Percentiles rank a stretch among this genome's conserved stretches.
phyloP scores from a whole-genome alignment of 495 filamentous ascomycete genomes.

The Hypoxylon perforatum region DNA sequence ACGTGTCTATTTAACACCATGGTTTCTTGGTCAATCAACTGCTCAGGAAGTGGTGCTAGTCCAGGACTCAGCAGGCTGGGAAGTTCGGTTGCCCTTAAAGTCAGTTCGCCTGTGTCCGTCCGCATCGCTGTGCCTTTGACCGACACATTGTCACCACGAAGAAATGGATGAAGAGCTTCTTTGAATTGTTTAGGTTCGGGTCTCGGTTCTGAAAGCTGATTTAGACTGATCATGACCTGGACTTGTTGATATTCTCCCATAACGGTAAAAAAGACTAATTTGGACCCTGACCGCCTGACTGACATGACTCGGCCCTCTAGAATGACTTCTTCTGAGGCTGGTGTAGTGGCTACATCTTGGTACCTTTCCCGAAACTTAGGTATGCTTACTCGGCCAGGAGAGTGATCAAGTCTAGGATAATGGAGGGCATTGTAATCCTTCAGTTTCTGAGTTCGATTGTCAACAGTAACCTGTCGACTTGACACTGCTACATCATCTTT shows the following conservation, averaged over 20 bases:
- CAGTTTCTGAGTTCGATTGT: slow-evolving; percentile 40
- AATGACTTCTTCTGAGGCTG: slow-evolving; percentile 54
- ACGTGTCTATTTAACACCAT: slow-evolving; percentile 77
- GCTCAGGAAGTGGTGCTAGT: slow-evolving; percentile 76
- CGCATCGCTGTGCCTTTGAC: slow-evolving; percentile 77
- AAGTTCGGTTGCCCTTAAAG: slow-evolving; percentile 71
- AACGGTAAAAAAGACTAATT: slow-evolving; percentile 87
- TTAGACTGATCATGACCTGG: slow-evolving; percentile 78
- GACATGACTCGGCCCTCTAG: slow-evolving; percentile 60
- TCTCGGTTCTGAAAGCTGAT: slow-evolving; percentile 54
- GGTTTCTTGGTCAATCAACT: slow-evolving; percentile 72
- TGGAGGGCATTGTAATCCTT: slow-evolving; percentile 49
- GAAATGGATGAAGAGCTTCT: slow-evolving; percentile 43
- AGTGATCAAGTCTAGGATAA: slow-evolving; percentile 51
- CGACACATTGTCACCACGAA: slow-evolving; percentile 45
- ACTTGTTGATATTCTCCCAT: slow-evolving; percentile 73
- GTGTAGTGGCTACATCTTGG: slow-evolving; percentile 27
- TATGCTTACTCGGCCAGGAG: slow-evolving; percentile 47
- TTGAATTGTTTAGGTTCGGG: slow-evolving; percentile 37
- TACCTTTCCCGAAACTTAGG: slow-evolving; percentile 55
- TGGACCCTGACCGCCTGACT: slow-evolving; percentile 62
- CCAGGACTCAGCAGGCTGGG: slow-evolving; percentile 80
- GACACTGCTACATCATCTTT: slow-evolving; percentile 12
- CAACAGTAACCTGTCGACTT: slow-evolving; percentile 19
- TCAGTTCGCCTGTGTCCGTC: slow-evolving; percentile 80